Conservation (phyloP, 1,139 yeast species). For the Hemisphaericaspora xylofermentans region DNA sequence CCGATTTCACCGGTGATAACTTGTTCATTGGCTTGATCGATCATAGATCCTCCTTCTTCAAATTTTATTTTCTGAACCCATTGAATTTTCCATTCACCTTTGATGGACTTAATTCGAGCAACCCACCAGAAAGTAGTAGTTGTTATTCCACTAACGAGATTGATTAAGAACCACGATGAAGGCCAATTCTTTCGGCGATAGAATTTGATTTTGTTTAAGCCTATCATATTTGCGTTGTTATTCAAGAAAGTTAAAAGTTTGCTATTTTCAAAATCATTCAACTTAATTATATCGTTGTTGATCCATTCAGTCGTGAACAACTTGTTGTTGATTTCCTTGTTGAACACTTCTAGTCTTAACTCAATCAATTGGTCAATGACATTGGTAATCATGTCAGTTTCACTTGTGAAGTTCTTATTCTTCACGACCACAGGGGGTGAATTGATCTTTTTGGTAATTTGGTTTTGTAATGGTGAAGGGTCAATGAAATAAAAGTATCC, state of each 20-base stretch:
- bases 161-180: slow-evolving; percentile 64
- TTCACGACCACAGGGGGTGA: slow-evolving; percentile 19
- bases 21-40: not conserved
- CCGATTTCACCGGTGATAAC: slow-evolving; percentile 8
- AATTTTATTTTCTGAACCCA: slow-evolving; percentile 40
- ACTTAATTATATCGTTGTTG: slow-evolving; percentile 51
- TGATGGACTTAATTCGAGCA: slow-evolving; percentile 56
- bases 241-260: slow-evolving; percentile 22
- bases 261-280: slow-evolving; percentile 38
- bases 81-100: slow-evolving; percentile 64
- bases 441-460: slow-evolving; percentile 35
- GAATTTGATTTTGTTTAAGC: slow-evolving; percentile 37
- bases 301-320: slow-evolving; percentile 70
- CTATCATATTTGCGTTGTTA: not conserved
- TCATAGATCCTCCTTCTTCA: slow-evolving; percentile 8
- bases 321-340: slow-evolving; percentile 51
- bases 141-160: slow-evolving; percentile 43
- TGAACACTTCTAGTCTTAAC: slow-evolving; percentile 54
- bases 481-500: slow-evolving; percentile 46
- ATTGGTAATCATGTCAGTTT: slow-evolving; percentile 30
- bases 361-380: slow-evolving; percentile 41
- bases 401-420: slow-evolving; percentile 25
- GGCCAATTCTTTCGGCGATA: slow-evolving; percentile 73
- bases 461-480: slow-evolving; percentile 42
- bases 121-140: slow-evolving; percentile 61